A percentile compares a stretch with the other conserved stretches of the same genome.
Evolutionary conservation across 768 basidiomycete species (phyloP).

Genomic region (Steccherinum ochraceum): DNA sequence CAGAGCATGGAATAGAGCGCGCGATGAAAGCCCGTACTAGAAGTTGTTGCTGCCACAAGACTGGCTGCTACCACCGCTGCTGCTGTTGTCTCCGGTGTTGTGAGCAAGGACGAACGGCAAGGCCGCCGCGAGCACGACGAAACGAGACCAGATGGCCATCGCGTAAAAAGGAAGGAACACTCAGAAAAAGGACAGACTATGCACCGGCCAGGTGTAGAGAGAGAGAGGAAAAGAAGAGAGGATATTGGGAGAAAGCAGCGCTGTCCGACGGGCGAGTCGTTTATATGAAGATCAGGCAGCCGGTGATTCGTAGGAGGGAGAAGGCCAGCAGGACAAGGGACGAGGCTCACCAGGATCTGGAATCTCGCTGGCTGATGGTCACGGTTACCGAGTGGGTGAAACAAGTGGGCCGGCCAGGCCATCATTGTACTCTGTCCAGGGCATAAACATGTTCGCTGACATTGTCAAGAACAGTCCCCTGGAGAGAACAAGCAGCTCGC

Average conservation of each 20-base stretch:
- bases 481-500: too few species aligned
- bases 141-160: constrained; percentile 31
- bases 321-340: too few species aligned
- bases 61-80: constrained; percentile 21
- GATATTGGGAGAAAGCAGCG: not conserved
- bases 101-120: constrained; percentile 27
- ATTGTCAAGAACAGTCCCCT: too few species aligned
- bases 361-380: not conserved
- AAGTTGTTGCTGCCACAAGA: constrained; percentile 25
- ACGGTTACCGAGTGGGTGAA: not conserved
- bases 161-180: constrained; percentile 23
- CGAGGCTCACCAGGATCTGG: not conserved
- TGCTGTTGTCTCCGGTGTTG: constrained; percentile 10
- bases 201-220: constrained; percentile 14
- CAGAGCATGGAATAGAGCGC: not conserved
- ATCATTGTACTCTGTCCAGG: not conserved
- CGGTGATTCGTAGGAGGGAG: not conserved
- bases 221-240: constrained; percentile 18
- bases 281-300: not conserved
- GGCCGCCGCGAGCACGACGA: constrained; percentile 29
- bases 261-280: not conserved
- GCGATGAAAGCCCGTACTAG: constrained; percentile 15
- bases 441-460: too few species aligned
- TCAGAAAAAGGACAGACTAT: constrained; percentile 26
- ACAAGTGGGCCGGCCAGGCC: not conserved